Conservation (phyloP, 2,329 filamentous ascomycete species). For the Colletotrichum cuscutae region DNA sequence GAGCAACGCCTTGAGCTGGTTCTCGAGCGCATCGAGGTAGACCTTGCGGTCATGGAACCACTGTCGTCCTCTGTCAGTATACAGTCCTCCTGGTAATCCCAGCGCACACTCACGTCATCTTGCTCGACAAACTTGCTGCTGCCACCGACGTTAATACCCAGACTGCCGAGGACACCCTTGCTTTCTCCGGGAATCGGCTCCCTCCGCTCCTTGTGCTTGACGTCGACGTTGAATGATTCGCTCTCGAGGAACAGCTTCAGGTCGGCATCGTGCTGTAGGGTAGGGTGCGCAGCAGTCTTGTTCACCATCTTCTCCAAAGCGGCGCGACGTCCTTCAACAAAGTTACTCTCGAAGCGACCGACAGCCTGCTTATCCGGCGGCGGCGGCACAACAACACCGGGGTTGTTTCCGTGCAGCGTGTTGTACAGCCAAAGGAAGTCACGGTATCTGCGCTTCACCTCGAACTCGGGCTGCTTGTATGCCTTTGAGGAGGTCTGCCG, state of each 20-base stretch:
- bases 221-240: constrained; percentile 93
- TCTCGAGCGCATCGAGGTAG: constrained; percentile 93
- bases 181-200: constrained; percentile 88
- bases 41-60: constrained; percentile 98
- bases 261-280: constrained; percentile 91
- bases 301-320: constrained; percentile 98
- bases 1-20: constrained; percentile 86
- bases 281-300: constrained; percentile 90
- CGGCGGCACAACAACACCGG: constrained; percentile 92
- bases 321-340: constrained; percentile 90
- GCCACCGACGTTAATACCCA: constrained; percentile 82
- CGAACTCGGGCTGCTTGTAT: constrained; percentile 91
- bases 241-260: constrained; percentile 97
- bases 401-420: constrained; percentile 92
- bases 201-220: constrained; percentile 96
- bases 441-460: constrained; percentile 91
- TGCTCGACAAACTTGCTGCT: constrained; percentile 95
- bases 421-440: constrained; percentile 99
- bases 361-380: constrained; percentile 98
- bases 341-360: constrained; percentile 94
- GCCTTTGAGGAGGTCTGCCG: constrained; percentile 91
- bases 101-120: constrained; percentile 77
- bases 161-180: constrained; percentile 90
- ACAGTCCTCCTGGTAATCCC: no score
- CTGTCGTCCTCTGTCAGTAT: constrained; percentile 51